phyloP scores from a whole-genome alignment of 345 rosid genomes.

The Boechera stricta region DNA sequence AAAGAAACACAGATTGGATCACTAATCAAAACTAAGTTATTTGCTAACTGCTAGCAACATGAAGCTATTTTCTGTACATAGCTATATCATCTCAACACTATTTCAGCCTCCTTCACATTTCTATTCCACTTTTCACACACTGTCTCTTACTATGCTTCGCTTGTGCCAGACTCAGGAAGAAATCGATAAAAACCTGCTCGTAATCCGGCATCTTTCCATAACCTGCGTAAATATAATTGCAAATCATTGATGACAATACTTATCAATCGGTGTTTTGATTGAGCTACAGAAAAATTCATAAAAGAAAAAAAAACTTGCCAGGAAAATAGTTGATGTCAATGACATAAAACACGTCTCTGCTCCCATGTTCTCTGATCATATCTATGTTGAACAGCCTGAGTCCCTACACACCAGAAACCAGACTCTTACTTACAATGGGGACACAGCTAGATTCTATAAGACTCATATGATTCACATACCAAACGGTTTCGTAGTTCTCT shows the following conservation, averaged over 20 bases:
- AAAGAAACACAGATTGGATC: background rate
- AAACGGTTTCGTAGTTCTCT: slow-evolving; percentile 70
- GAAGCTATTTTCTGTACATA: slow-evolving; percentile 40
- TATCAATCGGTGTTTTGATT: background rate
- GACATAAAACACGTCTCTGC: slow-evolving; percentile 72
- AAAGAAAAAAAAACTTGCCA: slow-evolving; percentile 56
- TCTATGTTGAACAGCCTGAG: slow-evolving; percentile 85
- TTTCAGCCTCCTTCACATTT: slow-evolving; percentile 8
- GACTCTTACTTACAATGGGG: slow-evolving; percentile 20
- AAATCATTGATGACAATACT: background rate
- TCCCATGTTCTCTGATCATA: slow-evolving; percentile 83
- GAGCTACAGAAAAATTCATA: background rate
- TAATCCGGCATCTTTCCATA: slow-evolving; percentile 89
- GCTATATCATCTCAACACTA: slow-evolving; percentile 34
- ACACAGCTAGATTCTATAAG: background rate
- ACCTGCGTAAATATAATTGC: slow-evolving; percentile 56
- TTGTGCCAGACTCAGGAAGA: slow-evolving; percentile 54
- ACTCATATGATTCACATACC: slow-evolving; percentile 49
- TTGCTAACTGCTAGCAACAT: slow-evolving; percentile 11
- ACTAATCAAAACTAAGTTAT: slow-evolving; percentile 28
- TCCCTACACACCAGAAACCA: slow-evolving; percentile 54
- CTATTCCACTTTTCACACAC: slow-evolving; percentile 18
- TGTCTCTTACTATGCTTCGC: slow-evolving; percentile 50
- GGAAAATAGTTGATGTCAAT: slow-evolving; percentile 96
- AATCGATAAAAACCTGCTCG: slow-evolving; percentile 77